phyloP scores from a whole-genome alignment of 73 alveolate genomes.

The Blepharisma stoltei region DNA sequence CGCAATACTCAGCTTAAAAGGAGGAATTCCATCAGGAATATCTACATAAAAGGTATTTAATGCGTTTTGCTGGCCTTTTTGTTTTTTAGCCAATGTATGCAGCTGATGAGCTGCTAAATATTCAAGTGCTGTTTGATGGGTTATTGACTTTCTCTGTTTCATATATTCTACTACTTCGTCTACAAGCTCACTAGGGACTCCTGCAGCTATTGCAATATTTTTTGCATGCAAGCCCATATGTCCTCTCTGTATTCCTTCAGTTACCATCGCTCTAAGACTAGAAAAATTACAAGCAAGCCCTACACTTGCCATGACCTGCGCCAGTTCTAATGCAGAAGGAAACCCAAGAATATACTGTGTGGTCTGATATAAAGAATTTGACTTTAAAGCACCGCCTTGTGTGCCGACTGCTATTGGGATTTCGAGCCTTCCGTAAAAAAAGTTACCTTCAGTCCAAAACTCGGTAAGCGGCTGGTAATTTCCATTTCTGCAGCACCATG shows the following conservation, averaged over 20 bases:
- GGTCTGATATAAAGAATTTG: constrained; percentile 80
- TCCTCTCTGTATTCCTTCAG: constrained; percentile 95
- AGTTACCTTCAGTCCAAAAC: constrained; percentile 62
- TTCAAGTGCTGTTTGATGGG: constrained; percentile 76
- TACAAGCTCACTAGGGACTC: constrained; percentile 83
- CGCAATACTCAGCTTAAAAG: constrained; percentile 44
- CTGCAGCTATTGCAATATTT: constrained; percentile 93
- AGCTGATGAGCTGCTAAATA: constrained; percentile 82
- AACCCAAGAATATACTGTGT: constrained; percentile 64
- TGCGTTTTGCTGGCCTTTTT: constrained; percentile 42
- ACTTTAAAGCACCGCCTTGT: constrained; percentile 91
- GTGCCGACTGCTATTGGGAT: constrained; percentile 96
- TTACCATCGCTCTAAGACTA: constrained; percentile 89
- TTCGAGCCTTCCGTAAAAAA: constrained; percentile 75
- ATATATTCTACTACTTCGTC: constrained; percentile 89
- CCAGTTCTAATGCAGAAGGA: constrained; percentile 79
- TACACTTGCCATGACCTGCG: constrained; percentile 84
- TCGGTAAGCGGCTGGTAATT: constrained; percentile 88
- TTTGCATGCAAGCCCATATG: constrained; percentile 96
- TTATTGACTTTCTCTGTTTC: constrained; percentile 80
- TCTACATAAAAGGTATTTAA: constrained; percentile 85
- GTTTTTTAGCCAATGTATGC: constrained; percentile 46
- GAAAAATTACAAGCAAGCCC: constrained; percentile 97
- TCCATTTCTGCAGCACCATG: constrained; percentile 86
- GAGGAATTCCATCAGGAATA: constrained; percentile 51